These are phyloP conservation scores for Erigeron philadelphicus DNA, from an alignment of 140 eudicot species.

Conservation along the genomic window DNA sequence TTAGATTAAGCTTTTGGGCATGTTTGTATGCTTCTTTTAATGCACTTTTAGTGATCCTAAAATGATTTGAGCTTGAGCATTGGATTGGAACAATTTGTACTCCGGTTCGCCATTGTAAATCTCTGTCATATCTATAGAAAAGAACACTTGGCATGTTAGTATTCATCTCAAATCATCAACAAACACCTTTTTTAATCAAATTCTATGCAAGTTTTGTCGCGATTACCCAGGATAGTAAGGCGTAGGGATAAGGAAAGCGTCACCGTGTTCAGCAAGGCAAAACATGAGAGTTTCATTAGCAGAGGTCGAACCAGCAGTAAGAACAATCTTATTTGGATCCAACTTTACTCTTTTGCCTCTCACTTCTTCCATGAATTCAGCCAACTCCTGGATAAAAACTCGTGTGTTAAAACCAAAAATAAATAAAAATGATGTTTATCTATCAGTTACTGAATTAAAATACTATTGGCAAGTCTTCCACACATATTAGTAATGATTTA, in stretches of 20 bases:
- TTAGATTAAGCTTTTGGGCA: slow-evolving; percentile 38
- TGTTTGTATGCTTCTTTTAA: slow-evolving; percentile 41
- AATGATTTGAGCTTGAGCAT: slow-evolving; percentile 42
- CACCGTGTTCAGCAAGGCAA: slow-evolving; percentile 65
- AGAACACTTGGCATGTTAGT: not conserved
- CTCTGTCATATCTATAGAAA: slow-evolving; percentile 48
- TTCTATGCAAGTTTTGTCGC: not conserved
- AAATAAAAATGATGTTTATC: not conserved
- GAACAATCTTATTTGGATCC: slow-evolving; percentile 55
- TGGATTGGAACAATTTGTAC: slow-evolving; percentile 46
- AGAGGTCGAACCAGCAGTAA: slow-evolving; percentile 65
- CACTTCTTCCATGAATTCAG: slow-evolving; percentile 46
- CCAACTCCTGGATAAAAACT: slow-evolving; percentile 35
- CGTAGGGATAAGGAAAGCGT: slow-evolving; percentile 61
- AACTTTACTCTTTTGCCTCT: slow-evolving; percentile 41
- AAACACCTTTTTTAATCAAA: not conserved
- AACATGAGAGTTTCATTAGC: slow-evolving; percentile 61
- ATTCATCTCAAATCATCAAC: not conserved
- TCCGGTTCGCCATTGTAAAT: slow-evolving; percentile 64
- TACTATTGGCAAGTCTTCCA: no score
- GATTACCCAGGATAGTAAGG: slow-evolving; percentile 70
- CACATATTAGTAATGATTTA: no score
- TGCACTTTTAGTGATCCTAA: slow-evolving; percentile 42
- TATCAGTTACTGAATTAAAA: no score
- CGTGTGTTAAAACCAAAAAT: not conserved